Percentiles rank a stretch among this genome's conserved stretches.
Evolutionary conservation across 2,329 filamentous ascomycete genomes (phyloP).

Genomic region (Colletotrichum salicis): DNA sequence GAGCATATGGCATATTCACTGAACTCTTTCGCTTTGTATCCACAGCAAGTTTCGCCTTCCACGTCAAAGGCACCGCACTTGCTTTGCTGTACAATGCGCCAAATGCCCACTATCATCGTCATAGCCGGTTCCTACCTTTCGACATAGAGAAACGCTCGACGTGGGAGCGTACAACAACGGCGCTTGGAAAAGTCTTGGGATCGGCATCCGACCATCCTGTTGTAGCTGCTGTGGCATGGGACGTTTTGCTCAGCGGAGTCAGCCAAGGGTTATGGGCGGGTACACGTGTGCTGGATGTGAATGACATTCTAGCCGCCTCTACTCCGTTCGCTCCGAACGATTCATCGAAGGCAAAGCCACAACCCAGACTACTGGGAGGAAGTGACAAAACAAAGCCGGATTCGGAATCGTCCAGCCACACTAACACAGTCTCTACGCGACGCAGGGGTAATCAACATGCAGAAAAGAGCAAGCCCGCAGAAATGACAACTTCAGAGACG

Average conservation of each 20-base stretch:
- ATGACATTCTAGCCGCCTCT: slow-evolving; percentile 56
- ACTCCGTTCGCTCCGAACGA: slow-evolving; percentile 44
- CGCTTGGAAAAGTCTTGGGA: slow-evolving; percentile 57
- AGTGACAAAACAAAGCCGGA: slow-evolving; percentile 23
- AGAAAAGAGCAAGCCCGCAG: slow-evolving; percentile 16
- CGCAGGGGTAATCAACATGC: slow-evolving; percentile 4
- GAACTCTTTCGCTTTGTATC: slow-evolving; percentile 61
- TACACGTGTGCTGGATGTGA: slow-evolving; percentile 60
- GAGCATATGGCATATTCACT: slow-evolving; percentile 52
- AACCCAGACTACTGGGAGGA: slow-evolving; percentile 4
- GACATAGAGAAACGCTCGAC: slow-evolving; percentile 55
- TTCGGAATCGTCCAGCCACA: slow-evolving; percentile 4
- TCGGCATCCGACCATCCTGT: slow-evolving; percentile 67
- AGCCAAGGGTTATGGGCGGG: slow-evolving; percentile 69
- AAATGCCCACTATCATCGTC: slow-evolving; percentile 58
- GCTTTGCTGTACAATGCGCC: slow-evolving; percentile 60
- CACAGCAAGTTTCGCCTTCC: slow-evolving; percentile 53
- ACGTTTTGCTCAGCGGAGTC: slow-evolving; percentile 66
- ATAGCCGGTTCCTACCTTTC: slow-evolving; percentile 58
- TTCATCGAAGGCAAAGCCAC: slow-evolving; percentile 17
- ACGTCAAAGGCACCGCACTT: slow-evolving; percentile 55
- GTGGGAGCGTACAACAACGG: slow-evolving; percentile 57
- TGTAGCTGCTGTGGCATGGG: slow-evolving; percentile 66
- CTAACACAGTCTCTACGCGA: slow-evolving; percentile 22
- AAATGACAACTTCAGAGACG: neutral